Conservation (phyloP, 2,329 filamentous ascomycete species). For the Pezicula rhizophila region DNA sequence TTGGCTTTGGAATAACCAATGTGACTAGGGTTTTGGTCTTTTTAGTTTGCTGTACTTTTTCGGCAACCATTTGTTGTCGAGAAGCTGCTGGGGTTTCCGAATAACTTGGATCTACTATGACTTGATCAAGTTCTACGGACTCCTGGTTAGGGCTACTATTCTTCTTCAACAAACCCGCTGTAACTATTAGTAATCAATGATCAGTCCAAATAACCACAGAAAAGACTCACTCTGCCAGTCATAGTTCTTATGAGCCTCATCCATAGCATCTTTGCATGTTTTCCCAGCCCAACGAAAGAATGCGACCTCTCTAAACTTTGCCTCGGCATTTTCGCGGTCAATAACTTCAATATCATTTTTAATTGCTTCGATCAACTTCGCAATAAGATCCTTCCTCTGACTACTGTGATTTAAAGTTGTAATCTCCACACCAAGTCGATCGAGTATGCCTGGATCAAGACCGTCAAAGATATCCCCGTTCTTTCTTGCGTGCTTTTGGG, state of each 20-base stretch:
- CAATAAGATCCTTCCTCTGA: constrained; percentile 21
- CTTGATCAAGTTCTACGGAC: neutral
- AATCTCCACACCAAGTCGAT: constrained; percentile 22
- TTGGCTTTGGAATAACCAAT: too few species aligned
- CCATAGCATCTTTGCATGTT: constrained; percentile 3
- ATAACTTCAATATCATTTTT: constrained; percentile 23
- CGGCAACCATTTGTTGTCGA: too few species aligned
- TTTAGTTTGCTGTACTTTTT: too few species aligned
- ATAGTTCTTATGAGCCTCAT: neutral
- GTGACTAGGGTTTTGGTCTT: too few species aligned
- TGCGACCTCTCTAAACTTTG: constrained; percentile 19
- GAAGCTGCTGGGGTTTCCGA: neutral
- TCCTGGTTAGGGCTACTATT: neutral
- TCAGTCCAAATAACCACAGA: neutral
- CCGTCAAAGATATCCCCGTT: constrained; percentile 12
- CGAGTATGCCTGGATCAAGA: constrained; percentile 22
- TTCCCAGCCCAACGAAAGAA: constrained; percentile 28
- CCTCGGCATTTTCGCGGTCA: constrained; percentile 19
- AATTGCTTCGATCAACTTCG: constrained; percentile 19
- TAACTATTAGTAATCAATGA: neutral
- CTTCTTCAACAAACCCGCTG: neutral
- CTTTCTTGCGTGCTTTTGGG: constrained; percentile 7
- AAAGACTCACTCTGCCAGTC: neutral
- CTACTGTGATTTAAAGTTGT: constrained; percentile 12
- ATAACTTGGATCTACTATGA: neutral